Conservation (phyloP, 108 stramenopile genomes). For the Pelagomonas calceolata region DNA sequence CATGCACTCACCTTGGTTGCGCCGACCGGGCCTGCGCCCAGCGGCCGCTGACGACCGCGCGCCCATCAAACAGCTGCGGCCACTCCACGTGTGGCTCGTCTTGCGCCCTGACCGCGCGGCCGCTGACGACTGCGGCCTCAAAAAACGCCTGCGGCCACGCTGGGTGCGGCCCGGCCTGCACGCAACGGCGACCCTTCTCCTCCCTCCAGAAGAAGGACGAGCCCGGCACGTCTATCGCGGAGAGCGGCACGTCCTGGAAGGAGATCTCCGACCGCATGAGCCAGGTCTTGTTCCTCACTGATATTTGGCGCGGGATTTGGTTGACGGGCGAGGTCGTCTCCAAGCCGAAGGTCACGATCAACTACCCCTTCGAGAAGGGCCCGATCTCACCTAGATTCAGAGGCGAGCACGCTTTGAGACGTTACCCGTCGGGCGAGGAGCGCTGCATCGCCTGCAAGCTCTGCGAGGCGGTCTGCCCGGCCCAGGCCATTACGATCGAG, state of each 20-base stretch:
- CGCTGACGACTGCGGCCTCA: no score
- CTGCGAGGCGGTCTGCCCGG: conserved; percentile 98
- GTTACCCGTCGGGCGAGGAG: conserved; percentile 97
- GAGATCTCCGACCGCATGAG: neutral
- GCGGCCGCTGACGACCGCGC: no score
- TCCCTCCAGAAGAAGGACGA: no score
- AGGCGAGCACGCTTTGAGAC: conserved; percentile 91
- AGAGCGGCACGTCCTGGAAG: neutral
- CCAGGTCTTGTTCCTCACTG: conserved; percentile 77
- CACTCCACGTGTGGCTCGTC: no score
- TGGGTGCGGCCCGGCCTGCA: no score
- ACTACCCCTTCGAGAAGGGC: conserved; percentile 97
- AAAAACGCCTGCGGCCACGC: no score
- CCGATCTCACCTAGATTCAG: conserved; percentile 91
- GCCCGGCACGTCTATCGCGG: no score
- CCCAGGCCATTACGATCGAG: conserved; percentile 99
- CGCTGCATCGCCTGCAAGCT: conserved; percentile 99
- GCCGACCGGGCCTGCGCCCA: no score
- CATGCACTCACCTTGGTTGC: no score
- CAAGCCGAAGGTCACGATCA: conserved; percentile 76
- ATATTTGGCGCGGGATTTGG: conserved; percentile 69
- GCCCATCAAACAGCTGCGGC: no score
- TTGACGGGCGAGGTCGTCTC: conserved; percentile 60
- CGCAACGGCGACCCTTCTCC: no score
- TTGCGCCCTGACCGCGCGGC: no score